Conservation (phyloP, 305 asterid genomes). For the Solanum hybrid region DNA sequence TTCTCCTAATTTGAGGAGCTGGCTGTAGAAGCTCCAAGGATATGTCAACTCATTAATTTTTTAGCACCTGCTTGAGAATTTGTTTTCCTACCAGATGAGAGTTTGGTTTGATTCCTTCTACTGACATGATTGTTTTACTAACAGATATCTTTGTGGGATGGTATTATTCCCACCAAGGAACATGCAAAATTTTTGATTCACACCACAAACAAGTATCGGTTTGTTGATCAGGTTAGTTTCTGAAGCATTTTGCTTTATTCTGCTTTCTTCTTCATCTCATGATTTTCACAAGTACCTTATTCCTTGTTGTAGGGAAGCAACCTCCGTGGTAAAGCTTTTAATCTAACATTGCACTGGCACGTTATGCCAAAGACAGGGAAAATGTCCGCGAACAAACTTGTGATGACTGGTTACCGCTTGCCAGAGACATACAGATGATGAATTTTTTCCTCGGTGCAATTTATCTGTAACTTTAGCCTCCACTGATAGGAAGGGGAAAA, state of each 20-base stretch:
- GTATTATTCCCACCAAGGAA: slow-evolving; percentile 73
- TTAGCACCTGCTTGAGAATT: not conserved
- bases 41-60: not conserved
- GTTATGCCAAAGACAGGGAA: slow-evolving; percentile 97
- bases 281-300: not conserved
- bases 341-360: slow-evolving; percentile 91
- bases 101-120: slow-evolving; percentile 1
- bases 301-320: slow-evolving; percentile 64
- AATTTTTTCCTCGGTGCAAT: not conserved
- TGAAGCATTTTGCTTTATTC: not conserved
- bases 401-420: slow-evolving; percentile 71
- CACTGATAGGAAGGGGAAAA: slow-evolving; percentile 3
- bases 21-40: not conserved
- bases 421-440: slow-evolving; percentile 60
- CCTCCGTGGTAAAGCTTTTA: slow-evolving; percentile 65
- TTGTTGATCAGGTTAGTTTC: slow-evolving; percentile 59
- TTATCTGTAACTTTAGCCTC: slow-evolving; percentile 13
- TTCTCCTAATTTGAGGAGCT: not conserved
- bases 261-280: not conserved
- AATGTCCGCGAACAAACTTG: slow-evolving; percentile 83
- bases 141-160: slow-evolving; percentile 91
- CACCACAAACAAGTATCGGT: slow-evolving; percentile 78
- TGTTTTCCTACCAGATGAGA: not conserved
- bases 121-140: slow-evolving; percentile 15
- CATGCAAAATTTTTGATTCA: slow-evolving; percentile 71